phyloP scores from a whole-genome alignment of 345 rosid species.

The Adansonia digitata region DNA sequence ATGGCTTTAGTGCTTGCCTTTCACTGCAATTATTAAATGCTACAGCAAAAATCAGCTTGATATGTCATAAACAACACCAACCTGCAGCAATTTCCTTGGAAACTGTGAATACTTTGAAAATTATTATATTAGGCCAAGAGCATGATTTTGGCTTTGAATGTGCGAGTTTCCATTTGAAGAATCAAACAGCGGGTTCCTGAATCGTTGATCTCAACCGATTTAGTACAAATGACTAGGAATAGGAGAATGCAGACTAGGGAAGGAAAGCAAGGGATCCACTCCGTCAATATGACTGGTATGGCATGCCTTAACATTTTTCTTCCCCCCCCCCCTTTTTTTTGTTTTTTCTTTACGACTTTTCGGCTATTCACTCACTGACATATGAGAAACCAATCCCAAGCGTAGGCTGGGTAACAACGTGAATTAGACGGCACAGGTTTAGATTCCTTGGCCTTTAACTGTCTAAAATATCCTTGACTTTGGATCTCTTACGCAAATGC shows the following conservation, averaged over 20 bases:
- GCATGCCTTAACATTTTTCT: too few species aligned
- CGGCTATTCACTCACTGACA: not conserved
- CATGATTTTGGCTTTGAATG: not conserved
- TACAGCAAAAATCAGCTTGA: not conserved
- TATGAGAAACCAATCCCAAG: not conserved
- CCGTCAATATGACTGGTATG: too few species aligned
- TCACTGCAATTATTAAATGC: not conserved
- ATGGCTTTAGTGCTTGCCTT: not conserved
- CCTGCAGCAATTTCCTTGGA: not conserved
- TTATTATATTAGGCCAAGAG: not conserved
- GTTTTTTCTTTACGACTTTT: not conserved
- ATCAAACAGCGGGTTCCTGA: not conserved
- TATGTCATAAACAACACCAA: not conserved
- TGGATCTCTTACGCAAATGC: not conserved
- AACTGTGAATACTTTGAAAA: not conserved
- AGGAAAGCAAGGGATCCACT: too few species aligned
- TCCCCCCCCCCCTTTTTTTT: too few species aligned
- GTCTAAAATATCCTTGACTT: not conserved
- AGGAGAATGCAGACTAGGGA: not conserved
- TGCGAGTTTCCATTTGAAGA: not conserved
- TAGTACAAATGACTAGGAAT: not conserved
- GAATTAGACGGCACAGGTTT: too few species aligned
- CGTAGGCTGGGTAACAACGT: too few species aligned
- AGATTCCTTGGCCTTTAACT: too few species aligned
- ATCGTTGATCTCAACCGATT: not conserved